phyloP scores from a whole-genome alignment of 1,139 yeast species.

The Debaryomycetaceae sp. region DNA sequence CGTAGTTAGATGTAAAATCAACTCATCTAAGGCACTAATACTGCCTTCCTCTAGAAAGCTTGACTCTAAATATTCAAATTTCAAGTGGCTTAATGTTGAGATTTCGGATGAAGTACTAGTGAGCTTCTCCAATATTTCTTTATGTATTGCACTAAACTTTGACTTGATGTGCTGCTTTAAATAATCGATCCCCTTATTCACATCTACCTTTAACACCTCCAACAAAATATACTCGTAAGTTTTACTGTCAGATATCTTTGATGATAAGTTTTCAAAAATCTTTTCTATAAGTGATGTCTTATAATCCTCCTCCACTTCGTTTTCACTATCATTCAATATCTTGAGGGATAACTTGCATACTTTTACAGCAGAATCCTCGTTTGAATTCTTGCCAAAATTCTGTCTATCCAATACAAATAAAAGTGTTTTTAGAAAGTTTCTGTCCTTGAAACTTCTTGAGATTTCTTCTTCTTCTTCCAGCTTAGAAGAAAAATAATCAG shows the following conservation, averaged over 20 bases:
- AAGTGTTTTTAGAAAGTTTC: not conserved
- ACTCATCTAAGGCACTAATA: slow-evolving; percentile 15
- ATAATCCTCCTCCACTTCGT: slow-evolving; percentile 4
- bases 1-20: slow-evolving; percentile 10
- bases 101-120: slow-evolving; percentile 18
- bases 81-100: slow-evolving; percentile 18
- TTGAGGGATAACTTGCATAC: slow-evolving; percentile 5
- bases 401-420: not conserved
- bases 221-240: slow-evolving; percentile 25
- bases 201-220: slow-evolving; percentile 27
- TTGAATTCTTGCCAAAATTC: not conserved
- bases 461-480: not conserved
- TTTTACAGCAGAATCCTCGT: not conserved
- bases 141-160: slow-evolving; percentile 27
- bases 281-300: slow-evolving; percentile 2
- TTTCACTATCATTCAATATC: slow-evolving; percentile 5
- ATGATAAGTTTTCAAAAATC: slow-evolving; percentile 12
- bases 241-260: slow-evolving; percentile 18
- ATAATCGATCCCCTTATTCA: slow-evolving; percentile 26
- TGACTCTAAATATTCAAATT: slow-evolving; percentile 33
- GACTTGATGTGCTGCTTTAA: slow-evolving; percentile 26
- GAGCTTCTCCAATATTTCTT: slow-evolving; percentile 30
- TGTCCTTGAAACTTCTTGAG: not conserved
- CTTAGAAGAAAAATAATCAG: not conserved
- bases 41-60: slow-evolving; percentile 18